Conservation (phyloP, 345 rosid species). For the Hirschfeldia incana region DNA sequence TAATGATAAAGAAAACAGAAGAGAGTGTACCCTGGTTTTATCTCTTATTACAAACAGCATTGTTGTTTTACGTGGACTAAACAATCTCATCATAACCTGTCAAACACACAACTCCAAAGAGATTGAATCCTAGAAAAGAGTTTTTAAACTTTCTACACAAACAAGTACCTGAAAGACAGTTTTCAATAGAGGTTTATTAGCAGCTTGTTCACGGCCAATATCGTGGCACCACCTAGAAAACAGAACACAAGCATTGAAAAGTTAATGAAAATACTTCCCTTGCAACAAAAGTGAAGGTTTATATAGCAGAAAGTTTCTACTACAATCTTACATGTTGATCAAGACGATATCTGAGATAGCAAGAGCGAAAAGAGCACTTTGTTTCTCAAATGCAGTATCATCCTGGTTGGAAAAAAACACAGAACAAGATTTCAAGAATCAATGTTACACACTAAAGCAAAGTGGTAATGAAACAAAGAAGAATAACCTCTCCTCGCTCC, state of each 20-base stretch:
- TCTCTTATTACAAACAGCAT: slow-evolving; percentile 95
- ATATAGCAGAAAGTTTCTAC: slow-evolving; percentile 1
- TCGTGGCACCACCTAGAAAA: slow-evolving; percentile 94
- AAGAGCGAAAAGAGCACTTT: slow-evolving; percentile 95
- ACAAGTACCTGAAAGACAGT: slow-evolving; percentile 86
- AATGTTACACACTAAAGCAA: neutral
- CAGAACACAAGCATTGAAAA: slow-evolving; percentile 4
- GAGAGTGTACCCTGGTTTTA: slow-evolving; percentile 74
- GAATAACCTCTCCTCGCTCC: slow-evolving; percentile 89
- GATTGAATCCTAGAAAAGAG: neutral
- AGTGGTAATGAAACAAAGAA: neutral
- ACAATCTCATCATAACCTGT: slow-evolving; percentile 97
- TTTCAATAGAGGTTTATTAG: slow-evolving; percentile 93
- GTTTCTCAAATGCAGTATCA: slow-evolving; percentile 98
- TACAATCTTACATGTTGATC: slow-evolving; percentile 82
- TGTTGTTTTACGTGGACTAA: slow-evolving; percentile 98
- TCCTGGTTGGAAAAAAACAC: slow-evolving; percentile 48
- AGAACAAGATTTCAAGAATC: neutral
- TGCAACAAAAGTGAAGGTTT: neutral
- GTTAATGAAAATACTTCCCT: neutral
- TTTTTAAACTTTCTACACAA: slow-evolving; percentile 5
- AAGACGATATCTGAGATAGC: slow-evolving; percentile 94
- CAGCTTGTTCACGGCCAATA: slow-evolving; percentile 99
- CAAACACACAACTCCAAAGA: slow-evolving; percentile 28
- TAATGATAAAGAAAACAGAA: neutral